Percentiles rank a stretch among this genome's conserved stretches.
Evolutionary conservation across 208 protist genomes (phyloP).

Genomic region (Trypanosoma melophagium): DNA sequence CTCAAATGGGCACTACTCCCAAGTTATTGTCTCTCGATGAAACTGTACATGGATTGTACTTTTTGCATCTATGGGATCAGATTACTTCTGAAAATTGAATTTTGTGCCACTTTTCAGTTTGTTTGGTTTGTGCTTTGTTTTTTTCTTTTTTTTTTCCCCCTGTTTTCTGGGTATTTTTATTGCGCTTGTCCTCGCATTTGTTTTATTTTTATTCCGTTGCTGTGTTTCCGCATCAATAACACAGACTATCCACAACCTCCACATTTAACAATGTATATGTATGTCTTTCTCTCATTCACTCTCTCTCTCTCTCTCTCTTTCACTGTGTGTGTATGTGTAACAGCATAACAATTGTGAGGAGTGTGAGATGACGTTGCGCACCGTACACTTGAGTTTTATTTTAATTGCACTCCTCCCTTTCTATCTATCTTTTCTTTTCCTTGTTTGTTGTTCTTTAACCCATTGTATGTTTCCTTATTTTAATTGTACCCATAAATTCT

Average conservation of each 20-base stretch:
- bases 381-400: too few relatives aligned
- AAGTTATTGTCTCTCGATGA: slow-evolving; percentile 7
- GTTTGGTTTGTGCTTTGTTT: background rate
- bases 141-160: background rate
- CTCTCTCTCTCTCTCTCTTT: background rate
- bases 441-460: background rate
- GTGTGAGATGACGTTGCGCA: too few relatives aligned
- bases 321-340: too few relatives aligned
- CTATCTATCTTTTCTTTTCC: too few relatives aligned
- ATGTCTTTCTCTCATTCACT: background rate
- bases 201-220: too few relatives aligned
- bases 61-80: slow-evolving; percentile 37
- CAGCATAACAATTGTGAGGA: too few relatives aligned
- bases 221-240: background rate
- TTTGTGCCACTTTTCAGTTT: too few relatives aligned
- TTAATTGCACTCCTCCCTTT: too few relatives aligned
- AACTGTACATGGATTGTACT: slow-evolving; percentile 28
- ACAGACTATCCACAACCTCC: background rate
- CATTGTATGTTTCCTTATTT: background rate
- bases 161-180: too few relatives aligned
- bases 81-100: background rate
- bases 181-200: too few relatives aligned
- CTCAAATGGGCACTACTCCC: slow-evolving; percentile 7
- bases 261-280: background rate
- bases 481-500: background rate